A percentile compares a stretch with the other conserved stretches of the same genome.
Evolutionary conservation across 495 filamentous ascomycete species (phyloP).

Genomic region (Entonaema liquescens): DNA sequence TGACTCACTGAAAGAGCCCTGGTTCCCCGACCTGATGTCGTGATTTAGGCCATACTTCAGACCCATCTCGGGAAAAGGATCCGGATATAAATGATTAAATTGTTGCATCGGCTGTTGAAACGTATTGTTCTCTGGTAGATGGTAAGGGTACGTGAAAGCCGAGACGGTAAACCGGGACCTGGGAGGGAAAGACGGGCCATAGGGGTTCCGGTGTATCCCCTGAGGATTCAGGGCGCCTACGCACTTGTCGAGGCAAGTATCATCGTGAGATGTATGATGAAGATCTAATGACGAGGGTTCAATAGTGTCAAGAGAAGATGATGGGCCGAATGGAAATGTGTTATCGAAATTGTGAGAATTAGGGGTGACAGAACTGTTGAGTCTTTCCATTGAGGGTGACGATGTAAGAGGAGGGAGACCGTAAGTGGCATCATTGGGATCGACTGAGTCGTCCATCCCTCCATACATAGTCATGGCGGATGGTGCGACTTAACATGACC

Average conservation of each 20-base stretch:
- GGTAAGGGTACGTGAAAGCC: conserved; percentile 16
- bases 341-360: conserved; percentile 17
- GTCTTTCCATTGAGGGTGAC: conserved; percentile 27
- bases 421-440: conserved; percentile 28
- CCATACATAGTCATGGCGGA: conserved; percentile 26
- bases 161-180: conserved; percentile 13
- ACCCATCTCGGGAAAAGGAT: conserved; percentile 12
- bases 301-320: conserved; percentile 26
- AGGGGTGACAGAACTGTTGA: conserved; percentile 9
- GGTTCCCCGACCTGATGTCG: conserved; percentile 6
- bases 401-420: conserved; percentile 13
- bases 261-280: conserved; percentile 49
- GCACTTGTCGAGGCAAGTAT: conserved; percentile 53
- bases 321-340: conserved; percentile 8
- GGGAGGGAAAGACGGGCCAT: conserved; percentile 6
- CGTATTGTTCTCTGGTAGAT: conserved; percentile 8
- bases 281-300: conserved; percentile 34
- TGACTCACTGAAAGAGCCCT: conserved; percentile 25
- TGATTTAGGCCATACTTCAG: conserved; percentile 19
- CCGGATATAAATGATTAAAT: conserved; percentile 12
- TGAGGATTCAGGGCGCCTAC: conserved; percentile 19
- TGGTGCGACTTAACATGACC: conserved; percentile 23
- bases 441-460: conserved; percentile 30
- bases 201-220: conserved; percentile 10
- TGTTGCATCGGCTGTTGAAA: conserved; percentile 12